Evolutionary conservation across 2,329 filamentous ascomycete genomes (phyloP), one percentile per base, ranked within the genome.

Genomic region (Dactylellina parvicollis): DNA sequence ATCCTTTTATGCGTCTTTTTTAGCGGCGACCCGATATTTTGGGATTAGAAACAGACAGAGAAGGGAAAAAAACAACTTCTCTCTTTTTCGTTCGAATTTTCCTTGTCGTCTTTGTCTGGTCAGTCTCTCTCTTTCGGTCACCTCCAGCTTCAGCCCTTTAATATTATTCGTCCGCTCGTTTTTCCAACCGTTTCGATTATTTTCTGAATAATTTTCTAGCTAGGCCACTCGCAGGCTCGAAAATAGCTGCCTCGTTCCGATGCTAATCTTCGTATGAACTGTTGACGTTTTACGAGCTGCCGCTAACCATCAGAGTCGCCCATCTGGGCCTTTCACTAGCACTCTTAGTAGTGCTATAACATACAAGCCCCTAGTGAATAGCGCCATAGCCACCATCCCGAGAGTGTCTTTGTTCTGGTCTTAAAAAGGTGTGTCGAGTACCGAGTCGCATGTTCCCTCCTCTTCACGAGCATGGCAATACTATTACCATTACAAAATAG

Each of bases 1-100:
- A 73, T 73, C 60, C 60, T 66, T 61, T 73, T 46, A 59, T 73
- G 69, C 69, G 60, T 61, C 60, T 73, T 72, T 32, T 52, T 66
- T 72, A 73, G 69, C 69, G 69, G 69, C 60, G 52, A 60, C 60
- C 60, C 69, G 49, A 49, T 65, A 73, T 32, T 65, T 73, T 49
- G 69, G 60, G 60, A 66, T 54, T 56, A 28, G 67, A 59, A 18
- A 16, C 32, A 40, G 28, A 26, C 38, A 30, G 32, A 38, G 40
- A 46, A 65, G 20, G 30, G 16, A 50, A 20, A 46, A 59, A 28
- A 50, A 49, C 38, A 46, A 47, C 49, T 20, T 40, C 32, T 42
- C n/a, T 47, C 20, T 50, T 28, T 56, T 47, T 34, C n/a, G n/a
- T n/a, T n/a, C n/a, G n/a, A n/a, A n/a, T n/a, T 49, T 55, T 26